phyloP scores from a whole-genome alignment of 441 rosid genomes.

The Raphanus hybrid region DNA sequence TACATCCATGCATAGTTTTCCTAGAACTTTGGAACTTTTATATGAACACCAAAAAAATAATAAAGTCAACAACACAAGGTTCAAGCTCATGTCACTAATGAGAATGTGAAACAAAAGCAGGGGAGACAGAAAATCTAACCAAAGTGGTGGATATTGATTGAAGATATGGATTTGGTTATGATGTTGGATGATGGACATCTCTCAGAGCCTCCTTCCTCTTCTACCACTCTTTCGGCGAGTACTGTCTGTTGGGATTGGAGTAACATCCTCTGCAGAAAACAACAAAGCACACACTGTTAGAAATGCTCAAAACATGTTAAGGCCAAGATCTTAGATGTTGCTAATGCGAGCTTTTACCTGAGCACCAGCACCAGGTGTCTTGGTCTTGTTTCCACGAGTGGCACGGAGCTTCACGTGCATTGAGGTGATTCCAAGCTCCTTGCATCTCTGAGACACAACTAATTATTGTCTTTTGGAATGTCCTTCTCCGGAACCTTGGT shows the following conservation, averaged over 20 bases:
- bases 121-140: too few species aligned
- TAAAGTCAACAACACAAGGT: too few species aligned
- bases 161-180: too few species aligned
- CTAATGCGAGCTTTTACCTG: slow-evolving; percentile 49
- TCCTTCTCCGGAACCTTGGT: slow-evolving; percentile 38
- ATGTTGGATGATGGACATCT: too few species aligned
- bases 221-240: slow-evolving; percentile 72
- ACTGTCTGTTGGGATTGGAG: slow-evolving; percentile 69
- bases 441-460: slow-evolving; percentile 51
- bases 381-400: slow-evolving; percentile 78
- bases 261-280: slow-evolving; percentile 58
- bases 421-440: slow-evolving; percentile 77
- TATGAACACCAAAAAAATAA: too few species aligned
- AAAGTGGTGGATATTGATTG: too few species aligned
- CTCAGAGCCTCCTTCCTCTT: slow-evolving; percentile 61
- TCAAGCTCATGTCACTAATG: too few species aligned
- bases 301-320: background rate
- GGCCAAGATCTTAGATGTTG: background rate
- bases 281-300: background rate
- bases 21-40: too few species aligned
- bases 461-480: slow-evolving; percentile 22
- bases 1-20: too few species aligned
- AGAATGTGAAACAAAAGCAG: too few species aligned
- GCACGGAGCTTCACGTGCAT: slow-evolving; percentile 78
- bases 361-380: slow-evolving; percentile 84